Evolutionary conservation across 2,329 filamentous ascomycete species (phyloP).

Genomic region (Myriosclerotinia scirpicola): DNA sequence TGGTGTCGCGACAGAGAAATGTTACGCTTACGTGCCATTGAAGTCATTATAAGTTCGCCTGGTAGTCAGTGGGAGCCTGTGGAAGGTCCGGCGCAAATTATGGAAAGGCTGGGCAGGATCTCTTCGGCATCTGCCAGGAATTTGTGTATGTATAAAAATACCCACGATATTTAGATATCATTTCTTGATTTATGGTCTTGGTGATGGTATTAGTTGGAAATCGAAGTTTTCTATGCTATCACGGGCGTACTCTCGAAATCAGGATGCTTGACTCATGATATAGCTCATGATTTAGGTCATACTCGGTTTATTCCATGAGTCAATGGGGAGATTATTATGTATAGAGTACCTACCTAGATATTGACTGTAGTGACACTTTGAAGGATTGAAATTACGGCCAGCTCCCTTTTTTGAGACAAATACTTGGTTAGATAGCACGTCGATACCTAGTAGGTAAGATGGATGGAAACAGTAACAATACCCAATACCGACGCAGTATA

Average conservation of each 20-base stretch:
- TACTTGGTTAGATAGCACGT: no score
- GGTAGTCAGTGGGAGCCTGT: constrained; percentile 4
- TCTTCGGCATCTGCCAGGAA: constrained; percentile 3
- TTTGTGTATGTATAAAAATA: neutral
- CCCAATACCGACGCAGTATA: no score
- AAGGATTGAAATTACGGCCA: no score
- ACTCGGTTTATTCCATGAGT: no score
- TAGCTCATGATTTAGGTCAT: no score
- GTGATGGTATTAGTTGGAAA: neutral
- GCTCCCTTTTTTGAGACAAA: no score
- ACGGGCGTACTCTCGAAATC: neutral
- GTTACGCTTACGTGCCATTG: neutral
- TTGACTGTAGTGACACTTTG: no score
- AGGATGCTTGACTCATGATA: neutral
- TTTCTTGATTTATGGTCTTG: neutral
- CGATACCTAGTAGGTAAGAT: no score
- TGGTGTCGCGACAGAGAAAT: constrained; percentile 1
- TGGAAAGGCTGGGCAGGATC: constrained; percentile 3
- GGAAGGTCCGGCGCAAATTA: constrained; percentile 15
- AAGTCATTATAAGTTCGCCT: neutral
- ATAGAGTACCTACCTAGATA: no score
- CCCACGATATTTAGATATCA: neutral
- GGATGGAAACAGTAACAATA: no score
- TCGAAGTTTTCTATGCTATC: neutral
- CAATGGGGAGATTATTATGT: no score